phyloP scores from a whole-genome alignment of 345 rosid genomes.

The Lepidium africanum region DNA sequence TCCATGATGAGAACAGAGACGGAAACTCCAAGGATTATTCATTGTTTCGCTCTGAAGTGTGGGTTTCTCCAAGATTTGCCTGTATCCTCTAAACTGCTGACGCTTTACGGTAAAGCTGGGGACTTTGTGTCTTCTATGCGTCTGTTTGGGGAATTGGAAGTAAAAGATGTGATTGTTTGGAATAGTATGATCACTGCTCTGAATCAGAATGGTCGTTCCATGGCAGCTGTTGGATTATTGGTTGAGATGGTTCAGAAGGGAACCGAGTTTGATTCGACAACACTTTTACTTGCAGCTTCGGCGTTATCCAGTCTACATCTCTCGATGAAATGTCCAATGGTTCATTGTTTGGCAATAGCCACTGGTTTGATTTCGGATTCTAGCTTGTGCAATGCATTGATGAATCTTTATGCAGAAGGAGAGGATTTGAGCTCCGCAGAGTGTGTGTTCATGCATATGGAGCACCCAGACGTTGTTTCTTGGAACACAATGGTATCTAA shows the following conservation, averaged over 20 bases:
- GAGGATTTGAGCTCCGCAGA: conserved; percentile 42
- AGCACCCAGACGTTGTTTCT: conserved; percentile 38
- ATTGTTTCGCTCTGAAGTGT: conserved; percentile 52
- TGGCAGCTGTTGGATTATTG: conserved; percentile 30
- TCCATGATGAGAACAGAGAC: conserved; percentile 11
- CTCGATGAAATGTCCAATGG: conserved; percentile 22
- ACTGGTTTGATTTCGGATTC: conserved; percentile 37
- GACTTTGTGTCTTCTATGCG: conserved; percentile 27
- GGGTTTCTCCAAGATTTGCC: conserved; percentile 44
- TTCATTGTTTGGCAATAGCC: conserved; percentile 42
- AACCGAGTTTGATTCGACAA: conserved; percentile 45
- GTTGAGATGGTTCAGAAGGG: conserved; percentile 34
- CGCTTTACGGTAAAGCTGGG: conserved; percentile 37
- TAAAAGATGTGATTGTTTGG: conserved; percentile 48
- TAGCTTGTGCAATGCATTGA: conserved; percentile 41
- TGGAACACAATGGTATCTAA: conserved; percentile 59
- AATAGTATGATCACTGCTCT: conserved; percentile 55
- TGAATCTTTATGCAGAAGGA: conserved; percentile 55
- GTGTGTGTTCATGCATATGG: conserved; percentile 32
- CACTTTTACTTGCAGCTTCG: conserved; percentile 42
- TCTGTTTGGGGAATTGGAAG: conserved; percentile 35
- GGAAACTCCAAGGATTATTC: conserved; percentile 20
- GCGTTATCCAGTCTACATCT: conserved; percentile 20
- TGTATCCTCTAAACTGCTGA: conserved; percentile 39
- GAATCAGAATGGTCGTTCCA: conserved; percentile 30